Evolutionary conservation across 208 protist genomes (phyloP), one percentile per base, ranked within the genome.

Genomic region (Trypanosomatidae sp.): DNA sequence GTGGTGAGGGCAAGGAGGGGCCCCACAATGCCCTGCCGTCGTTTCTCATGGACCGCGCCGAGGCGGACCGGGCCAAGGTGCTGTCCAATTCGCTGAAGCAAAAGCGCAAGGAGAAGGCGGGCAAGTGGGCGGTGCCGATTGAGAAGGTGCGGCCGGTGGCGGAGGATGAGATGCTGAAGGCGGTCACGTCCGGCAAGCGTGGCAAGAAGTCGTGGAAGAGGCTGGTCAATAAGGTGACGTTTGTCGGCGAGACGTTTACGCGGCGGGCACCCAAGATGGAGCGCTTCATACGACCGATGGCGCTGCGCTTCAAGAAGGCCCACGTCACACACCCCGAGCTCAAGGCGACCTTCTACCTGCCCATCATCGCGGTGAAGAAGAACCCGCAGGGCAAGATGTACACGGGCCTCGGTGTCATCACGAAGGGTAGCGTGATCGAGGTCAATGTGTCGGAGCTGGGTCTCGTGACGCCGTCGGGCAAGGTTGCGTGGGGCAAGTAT

Each of bases 241-340:
- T 99, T 70, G 97, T 99, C 1, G 97, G 97, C 22, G 97, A 99
- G 43, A 95, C 87, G 35, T 99, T 99, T 86, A 99, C 98, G 5
- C 81, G 99, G 23, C 99, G 99, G 55, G 97, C 98, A 60, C 98
- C 98, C 5, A 99, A 99, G 61, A 99, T 98, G 59, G 99, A 99
- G 79, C 88, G 98, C 50, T 99, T 99, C 59, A 99, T 99, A 53
- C 71, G 98, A 25, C 99, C 99, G 6, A 97, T 97, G 71, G 98
- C 87, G 28, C 76, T 99, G 21, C 88, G 99, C 43, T 92, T 94
- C 47, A 98, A 97, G 58, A 99, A 99, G 64, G 98, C 97, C 1
- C 93, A 99, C 66, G 98, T 99, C n/a, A 99, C 97, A 7, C 98
- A 99, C 68, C 98, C 98, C 3, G 97, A 99, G 71, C 79, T 99